Conservation (phyloP, 352 stramenopile genomes). For the Phytophthora syringae region DNA sequence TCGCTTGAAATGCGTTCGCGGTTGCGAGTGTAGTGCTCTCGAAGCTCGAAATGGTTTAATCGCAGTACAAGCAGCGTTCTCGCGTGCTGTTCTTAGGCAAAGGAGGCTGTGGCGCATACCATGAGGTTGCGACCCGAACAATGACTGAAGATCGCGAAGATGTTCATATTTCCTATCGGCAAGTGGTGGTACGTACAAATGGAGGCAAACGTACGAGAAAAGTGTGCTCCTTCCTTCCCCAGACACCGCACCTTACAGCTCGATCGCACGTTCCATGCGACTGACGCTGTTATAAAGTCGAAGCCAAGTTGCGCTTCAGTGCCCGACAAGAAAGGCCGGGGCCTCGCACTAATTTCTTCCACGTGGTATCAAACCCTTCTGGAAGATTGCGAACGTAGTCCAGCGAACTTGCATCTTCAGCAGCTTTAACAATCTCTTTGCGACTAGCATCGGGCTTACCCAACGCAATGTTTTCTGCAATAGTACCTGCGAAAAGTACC, state of each 20-base stretch:
- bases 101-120: constrained; percentile 53
- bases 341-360: too few relatives aligned
- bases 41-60: constrained; percentile 45
- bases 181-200: constrained; percentile 73
- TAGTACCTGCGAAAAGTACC: constrained; percentile 23
- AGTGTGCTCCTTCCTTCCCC: constrained; percentile 24
- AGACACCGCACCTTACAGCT: not conserved
- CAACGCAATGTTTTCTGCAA: constrained; percentile 27
- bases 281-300: not conserved
- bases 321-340: constrained; percentile 34
- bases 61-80: constrained; percentile 56
- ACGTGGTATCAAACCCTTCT: too few relatives aligned
- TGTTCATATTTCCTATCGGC: constrained; percentile 59
- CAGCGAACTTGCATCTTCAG: too few relatives aligned
- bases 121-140: constrained; percentile 41
- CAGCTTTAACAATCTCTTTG: too few relatives aligned
- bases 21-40: constrained; percentile 67
- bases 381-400: too few relatives aligned
- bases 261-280: constrained; percentile 4
- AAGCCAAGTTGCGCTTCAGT: constrained; percentile 35
- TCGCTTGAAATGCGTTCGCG: constrained; percentile 37
- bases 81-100: constrained; percentile 47
- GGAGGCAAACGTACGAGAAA: constrained; percentile 53
- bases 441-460: constrained; percentile 20
- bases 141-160: constrained; percentile 50